phyloP scores from a whole-genome alignment of 1,284 basidiomycete genomes.

The Papiliotrema flavescens region DNA sequence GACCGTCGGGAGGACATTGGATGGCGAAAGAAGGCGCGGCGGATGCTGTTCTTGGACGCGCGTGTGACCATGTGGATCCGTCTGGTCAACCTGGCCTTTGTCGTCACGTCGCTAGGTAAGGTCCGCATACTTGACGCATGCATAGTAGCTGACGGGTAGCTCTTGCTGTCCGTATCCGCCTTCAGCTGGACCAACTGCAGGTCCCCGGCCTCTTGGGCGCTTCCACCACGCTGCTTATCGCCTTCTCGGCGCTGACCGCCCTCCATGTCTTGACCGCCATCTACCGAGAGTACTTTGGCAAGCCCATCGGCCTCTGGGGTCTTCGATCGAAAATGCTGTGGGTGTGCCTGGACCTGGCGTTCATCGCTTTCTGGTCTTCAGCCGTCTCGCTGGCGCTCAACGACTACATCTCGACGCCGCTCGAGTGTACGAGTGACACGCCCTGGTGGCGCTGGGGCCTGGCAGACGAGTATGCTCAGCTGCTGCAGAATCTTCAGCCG shows the following conservation, averaged over 20 bases:
- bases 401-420: conserved; percentile 56
- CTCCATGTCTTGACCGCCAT: conserved; percentile 52
- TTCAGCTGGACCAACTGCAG: conserved; percentile 34
- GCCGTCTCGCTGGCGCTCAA: conserved; percentile 52
- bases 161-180: conserved; percentile 50
- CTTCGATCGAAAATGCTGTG: conserved; percentile 52
- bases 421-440: conserved; percentile 48
- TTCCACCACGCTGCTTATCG: conserved; percentile 53
- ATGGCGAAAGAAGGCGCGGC: conserved; percentile 38
- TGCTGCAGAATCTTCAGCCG: conserved; percentile 7
- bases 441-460: conserved; percentile 41
- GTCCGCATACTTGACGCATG: too few relatives aligned
- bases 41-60: conserved; percentile 49
- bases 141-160: conserved; percentile 11
- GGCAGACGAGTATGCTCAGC: conserved; percentile 13
- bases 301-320: conserved; percentile 57
- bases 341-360: conserved; percentile 52
- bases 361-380: conserved; percentile 49
- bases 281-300: conserved; percentile 55
- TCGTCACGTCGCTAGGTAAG: conserved; percentile 29
- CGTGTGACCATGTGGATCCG: conserved; percentile 55
- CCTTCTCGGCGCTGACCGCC: conserved; percentile 52
- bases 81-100: conserved; percentile 52
- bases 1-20: conserved; percentile 14
- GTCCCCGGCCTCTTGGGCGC: conserved; percentile 53